Conservation (phyloP, 257 asterid genomes). For the Solanum virginianum region DNA sequence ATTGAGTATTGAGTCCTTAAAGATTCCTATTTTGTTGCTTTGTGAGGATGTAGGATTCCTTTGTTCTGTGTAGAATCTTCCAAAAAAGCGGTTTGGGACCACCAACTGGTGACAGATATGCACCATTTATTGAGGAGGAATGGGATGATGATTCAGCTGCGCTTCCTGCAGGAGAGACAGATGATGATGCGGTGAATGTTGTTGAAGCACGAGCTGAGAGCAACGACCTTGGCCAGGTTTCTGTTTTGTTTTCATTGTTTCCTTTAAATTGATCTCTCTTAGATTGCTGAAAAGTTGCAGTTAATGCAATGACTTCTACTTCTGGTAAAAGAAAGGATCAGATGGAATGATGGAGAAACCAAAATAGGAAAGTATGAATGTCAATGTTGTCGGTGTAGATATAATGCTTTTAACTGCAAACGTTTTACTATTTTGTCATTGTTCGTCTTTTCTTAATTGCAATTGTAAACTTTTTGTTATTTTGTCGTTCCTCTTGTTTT, state of each 20-base stretch:
- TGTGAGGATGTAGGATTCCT: slow-evolving; percentile 64
- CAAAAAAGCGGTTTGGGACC: slow-evolving; percentile 95
- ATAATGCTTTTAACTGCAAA: neutral
- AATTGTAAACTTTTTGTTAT: neutral
- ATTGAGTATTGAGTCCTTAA: slow-evolving; percentile 13
- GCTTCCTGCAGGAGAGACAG: slow-evolving; percentile 45
- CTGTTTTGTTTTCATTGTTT: neutral
- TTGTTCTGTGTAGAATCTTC: slow-evolving; percentile 93
- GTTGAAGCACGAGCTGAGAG: slow-evolving; percentile 41
- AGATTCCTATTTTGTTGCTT: slow-evolving; percentile 14
- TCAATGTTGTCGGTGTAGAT: neutral
- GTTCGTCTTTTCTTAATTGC: neutral
- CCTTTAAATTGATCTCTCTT: neutral
- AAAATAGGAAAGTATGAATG: neutral
- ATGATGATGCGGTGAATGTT: slow-evolving; percentile 45
- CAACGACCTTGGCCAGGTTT: slow-evolving; percentile 42
- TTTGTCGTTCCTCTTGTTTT: neutral
- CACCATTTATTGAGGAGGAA: slow-evolving; percentile 94
- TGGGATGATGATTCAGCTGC: slow-evolving; percentile 65
- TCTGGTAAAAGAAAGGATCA: neutral
- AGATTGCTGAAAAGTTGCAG: neutral
- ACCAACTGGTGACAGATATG: slow-evolving; percentile 87
- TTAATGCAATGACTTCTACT: neutral
- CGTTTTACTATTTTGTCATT: neutral
- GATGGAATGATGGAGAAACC: neutral